Evolutionary conservation across 306 rosid genomes (phyloP), one percentile per base, ranked within the genome.

Genomic region (Acacia crassicarpa): DNA sequence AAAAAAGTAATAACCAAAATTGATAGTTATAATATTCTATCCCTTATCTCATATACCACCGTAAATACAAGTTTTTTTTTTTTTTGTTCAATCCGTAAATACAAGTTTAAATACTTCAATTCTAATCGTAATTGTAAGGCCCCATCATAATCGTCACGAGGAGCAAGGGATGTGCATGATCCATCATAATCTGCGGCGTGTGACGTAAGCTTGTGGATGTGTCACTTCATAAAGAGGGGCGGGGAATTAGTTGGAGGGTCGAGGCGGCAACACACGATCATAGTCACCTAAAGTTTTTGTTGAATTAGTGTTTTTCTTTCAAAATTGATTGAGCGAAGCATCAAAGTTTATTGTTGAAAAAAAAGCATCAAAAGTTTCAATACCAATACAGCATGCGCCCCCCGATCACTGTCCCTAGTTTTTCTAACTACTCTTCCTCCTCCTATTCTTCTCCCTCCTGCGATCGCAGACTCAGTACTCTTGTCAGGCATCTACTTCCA

Each of bases 381-480:
- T 23, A 44, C 56, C 1, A 72, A 46, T 72, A 45, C 76, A 72
- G 17, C 15, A 93, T 95, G 98, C 91, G 98, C 97, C 93, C 93
- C 83, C 89, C 85, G 94, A 74, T 81, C 41, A 72, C 76, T 16
- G 65, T 83, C 40, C 48, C 70, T 5, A 2, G 76, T 72, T 45
- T 72, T 71, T 6, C 53, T 13, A 23, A 15, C 16, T 46, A 49
- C 48, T 59, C 17, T 4, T 61, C 32, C 10, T 54, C 61, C 3
- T 17, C 58, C 1, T 44, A 61, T 58, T 65, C 63, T n/a, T 56
- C 51, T 46, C 2, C 51, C 10, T 49, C 56, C 1, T 75, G 77
- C 69, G 94, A 93, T 93, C 99, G 99, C 58, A 91, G 98, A 49
- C 76, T 92, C 1, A 78, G 51, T 86, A 84, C 90, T 58, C 88